Conservation (phyloP, 192 early-diverging fungal genomes). For the Coemansia reversa region DNA sequence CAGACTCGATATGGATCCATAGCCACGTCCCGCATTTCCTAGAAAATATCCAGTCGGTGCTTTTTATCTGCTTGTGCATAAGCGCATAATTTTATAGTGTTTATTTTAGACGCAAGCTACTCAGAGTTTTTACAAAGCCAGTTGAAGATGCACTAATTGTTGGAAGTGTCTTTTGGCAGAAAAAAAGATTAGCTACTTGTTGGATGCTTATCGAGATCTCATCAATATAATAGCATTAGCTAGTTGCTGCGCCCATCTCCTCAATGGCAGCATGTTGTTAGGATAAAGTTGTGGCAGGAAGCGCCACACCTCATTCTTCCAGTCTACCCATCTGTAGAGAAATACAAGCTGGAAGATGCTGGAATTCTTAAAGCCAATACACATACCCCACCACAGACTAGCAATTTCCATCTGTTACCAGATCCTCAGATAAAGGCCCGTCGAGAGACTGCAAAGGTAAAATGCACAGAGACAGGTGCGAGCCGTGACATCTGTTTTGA, state of each 20-base stretch:
- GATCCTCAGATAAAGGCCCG: conserved; percentile 48
- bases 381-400: conserved; percentile 45
- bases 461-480: conserved; percentile 47
- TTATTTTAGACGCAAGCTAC: not conserved
- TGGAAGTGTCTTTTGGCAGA: not conserved
- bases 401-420: conserved; percentile 16
- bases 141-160: no score
- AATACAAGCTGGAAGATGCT: conserved; percentile 19
- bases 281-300: conserved; percentile 19
- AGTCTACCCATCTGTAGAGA: conserved; percentile 26
- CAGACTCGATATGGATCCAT: conserved; percentile 56
- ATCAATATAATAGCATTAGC: not conserved
- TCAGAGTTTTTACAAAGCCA: not conserved
- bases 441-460: conserved; percentile 52
- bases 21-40: not conserved
- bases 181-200: no score
- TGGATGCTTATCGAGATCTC: not conserved
- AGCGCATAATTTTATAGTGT: conserved; percentile 27
- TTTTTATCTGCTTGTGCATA: conserved; percentile 42
- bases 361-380: conserved; percentile 17
- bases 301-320: conserved; percentile 27
- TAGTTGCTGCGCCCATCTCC: not conserved
- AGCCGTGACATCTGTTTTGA: no score
- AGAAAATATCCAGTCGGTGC: not conserved
- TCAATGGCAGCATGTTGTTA: not conserved